Base-by-base conservation (phyloP, 1,139 yeast species). In the Tardiomyces blankii region DNA sequence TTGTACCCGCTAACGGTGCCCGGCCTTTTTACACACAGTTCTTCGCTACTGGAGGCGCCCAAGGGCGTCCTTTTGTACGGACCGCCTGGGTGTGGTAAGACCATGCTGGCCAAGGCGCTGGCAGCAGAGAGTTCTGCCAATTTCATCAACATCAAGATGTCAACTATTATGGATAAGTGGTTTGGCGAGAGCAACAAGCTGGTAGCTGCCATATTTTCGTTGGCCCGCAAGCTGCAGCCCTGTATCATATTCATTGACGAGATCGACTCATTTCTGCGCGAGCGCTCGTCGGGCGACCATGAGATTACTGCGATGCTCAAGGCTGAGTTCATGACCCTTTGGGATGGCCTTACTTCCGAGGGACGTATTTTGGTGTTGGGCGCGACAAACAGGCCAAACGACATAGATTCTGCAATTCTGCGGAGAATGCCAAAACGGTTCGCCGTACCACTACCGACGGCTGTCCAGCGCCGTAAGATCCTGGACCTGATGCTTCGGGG, bases 1-100 rank as follows among this genome's bases (percentile, higher is more conserved):
- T 76, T 91, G 43, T 80, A 85, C 56, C 98, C 98, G 0, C 69
- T 91, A 46, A 88, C 95, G 1, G 80, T 72, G 63, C 88, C 89
- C 1, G 80, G 75, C 38, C 61, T 82, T 44, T 82, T 80, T 57
- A 68, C 73, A 13, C 76, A 74, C 38, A 83, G 80, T 55, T 78
- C 82, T 49, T 64, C 77, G 35, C 69, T 91, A 46, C 70, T 83
- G 33, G 87, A 83, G 58, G 91, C 96, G 1, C 98, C 98, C 2
- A 89, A 87, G 59, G 98, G 98, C 25, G 96, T 91, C 2, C 68
- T 91, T 41, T 73, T 91, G 47, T 82, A 87, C 60, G 98, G 98
- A 0, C 97, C 98, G 2, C 97, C 98, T 0, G 97, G 98, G 0
- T 91, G 97, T 64, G 97, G 97, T 48, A 91, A 91, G 65, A 91